Base-by-base conservation (phyloP, 441 rosid species). In the Gossypium armourianum region DNA sequence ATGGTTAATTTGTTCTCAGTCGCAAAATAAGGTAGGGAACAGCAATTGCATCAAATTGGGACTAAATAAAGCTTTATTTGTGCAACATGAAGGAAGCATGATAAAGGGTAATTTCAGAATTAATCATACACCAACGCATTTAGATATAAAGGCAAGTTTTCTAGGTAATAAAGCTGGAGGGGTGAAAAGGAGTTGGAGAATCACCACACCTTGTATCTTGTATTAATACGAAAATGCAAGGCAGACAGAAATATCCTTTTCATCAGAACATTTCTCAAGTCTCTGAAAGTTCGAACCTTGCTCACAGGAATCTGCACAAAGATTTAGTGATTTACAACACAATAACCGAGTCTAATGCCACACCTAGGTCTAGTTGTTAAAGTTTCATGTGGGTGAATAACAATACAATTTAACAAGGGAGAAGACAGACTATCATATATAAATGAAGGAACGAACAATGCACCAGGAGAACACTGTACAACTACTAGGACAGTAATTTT, bases 231-330 rank as follows among this genome's bases (percentile, higher is more conserved):
- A 79, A 95, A 95, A 84, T 95, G 99, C 83, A 92, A 85, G 59
- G 99, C 96, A 80, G 99, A 95, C n/a, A 95, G 84, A 82, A 95
- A 95, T 87, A 95, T 95, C 79, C 99, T 86, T 79, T 95, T 95
- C 98, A 95, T 95, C 79, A 95, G 74, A 81, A 95, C 98, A 78
- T 84, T 89, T 50, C 96, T 92, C 84, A 95, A 80, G 83, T 95
- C 98, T 58, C 92, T 91, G 74, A 87, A 95, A 60, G 97, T 92
- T 69, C 40, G 90, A 76, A 92, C 97, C 83, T 88, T 89, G 72
- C 76, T 86, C 72, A 92, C 99, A 8, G 98, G 99, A 84, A 92
- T 85, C 99, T 94, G 92, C 80, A 86, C 69, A 60, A 75, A 78
- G 72, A 72, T 36, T 69, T 68, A 60, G 74, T 77, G 72, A 72